Conservation (phyloP, 2,329 filamentous ascomycete genomes). For the Didymella exigua region DNA sequence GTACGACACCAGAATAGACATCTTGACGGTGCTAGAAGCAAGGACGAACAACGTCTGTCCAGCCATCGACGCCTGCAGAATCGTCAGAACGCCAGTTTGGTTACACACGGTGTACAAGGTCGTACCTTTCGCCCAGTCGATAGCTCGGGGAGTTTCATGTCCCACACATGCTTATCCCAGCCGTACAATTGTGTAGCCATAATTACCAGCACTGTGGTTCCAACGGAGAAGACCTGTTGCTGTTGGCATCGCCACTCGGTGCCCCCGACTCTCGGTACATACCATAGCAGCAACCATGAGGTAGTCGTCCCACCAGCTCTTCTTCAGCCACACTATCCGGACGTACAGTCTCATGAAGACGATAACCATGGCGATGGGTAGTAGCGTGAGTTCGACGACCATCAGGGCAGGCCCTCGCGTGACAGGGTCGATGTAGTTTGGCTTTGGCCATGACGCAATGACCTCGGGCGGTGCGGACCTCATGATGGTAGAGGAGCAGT, state of each 20-base stretch:
- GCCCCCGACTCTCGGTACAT: conserved; percentile 20
- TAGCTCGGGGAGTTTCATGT: conserved; percentile 36
- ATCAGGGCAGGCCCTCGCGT: conserved; percentile 51
- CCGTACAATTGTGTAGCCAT: conserved; percentile 47
- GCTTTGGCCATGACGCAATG: conserved; percentile 48
- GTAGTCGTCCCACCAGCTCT: conserved; percentile 49
- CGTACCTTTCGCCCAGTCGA: conserved; percentile 44
- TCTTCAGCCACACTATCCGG: conserved; percentile 45
- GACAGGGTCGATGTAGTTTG: conserved; percentile 52
- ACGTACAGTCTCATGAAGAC: conserved; percentile 45
- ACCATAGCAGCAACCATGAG: conserved; percentile 48
- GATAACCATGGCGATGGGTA: conserved; percentile 45
- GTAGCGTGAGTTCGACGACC: conserved; percentile 47
- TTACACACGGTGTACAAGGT: conserved; percentile 24
- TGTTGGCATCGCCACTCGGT: conserved; percentile 26
- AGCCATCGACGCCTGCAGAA: conserved; percentile 45
- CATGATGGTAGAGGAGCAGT: conserved; percentile 29
- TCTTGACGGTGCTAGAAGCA: conserved; percentile 47
- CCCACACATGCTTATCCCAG: conserved; percentile 49
- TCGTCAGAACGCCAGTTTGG: conserved; percentile 27
- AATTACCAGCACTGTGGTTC: conserved; percentile 43
- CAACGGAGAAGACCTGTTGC: conserved; percentile 39
- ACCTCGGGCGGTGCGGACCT: conserved; percentile 45
- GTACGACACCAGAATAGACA: conserved; percentile 48
- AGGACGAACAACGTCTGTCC: conserved; percentile 48